A percentile compares a stretch with the other conserved stretches of the same genome.
phyloP scores from a whole-genome alignment of 371 early-diverging fungal genomes.

The Mucor irregularis region DNA sequence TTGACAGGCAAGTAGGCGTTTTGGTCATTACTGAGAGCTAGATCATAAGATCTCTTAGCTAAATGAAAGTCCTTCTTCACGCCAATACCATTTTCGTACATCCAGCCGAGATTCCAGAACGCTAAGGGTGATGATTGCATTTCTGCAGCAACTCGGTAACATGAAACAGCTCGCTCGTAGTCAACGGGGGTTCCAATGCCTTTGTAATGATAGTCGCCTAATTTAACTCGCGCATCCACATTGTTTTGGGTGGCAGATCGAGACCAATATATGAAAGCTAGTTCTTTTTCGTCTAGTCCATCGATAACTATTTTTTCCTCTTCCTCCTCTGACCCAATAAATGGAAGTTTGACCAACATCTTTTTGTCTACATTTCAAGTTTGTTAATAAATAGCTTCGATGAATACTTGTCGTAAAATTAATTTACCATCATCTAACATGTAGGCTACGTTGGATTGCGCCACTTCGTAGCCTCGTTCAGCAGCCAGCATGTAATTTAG shows the following conservation, averaged over 20 bases:
- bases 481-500: slow-evolving; percentile 26
- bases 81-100: slow-evolving; percentile 95
- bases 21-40: slow-evolving; percentile 71
- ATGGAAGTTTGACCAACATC: slow-evolving; percentile 16
- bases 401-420: too few relatives aligned
- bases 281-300: slow-evolving; percentile 29
- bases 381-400: too few relatives aligned
- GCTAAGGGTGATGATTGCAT: slow-evolving; percentile 79
- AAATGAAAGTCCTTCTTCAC: slow-evolving; percentile 87
- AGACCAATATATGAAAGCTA: slow-evolving; percentile 88
- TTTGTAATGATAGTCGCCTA: slow-evolving; percentile 92
- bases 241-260: slow-evolving; percentile 95
- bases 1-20: slow-evolving; percentile 81
- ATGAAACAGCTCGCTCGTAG: slow-evolving; percentile 78
- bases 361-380: slow-evolving; percentile 4
- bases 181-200: slow-evolving; percentile 79
- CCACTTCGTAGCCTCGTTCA: slow-evolving; percentile 32
- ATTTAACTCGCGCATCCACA: slow-evolving; percentile 85
- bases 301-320: background rate
- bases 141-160: slow-evolving; percentile 90
- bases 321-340: background rate
- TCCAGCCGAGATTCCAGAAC: slow-evolving; percentile 96
- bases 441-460: slow-evolving; percentile 72
- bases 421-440: slow-evolving; percentile 66
- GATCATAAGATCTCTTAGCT: slow-evolving; percentile 92